phyloP scores from a whole-genome alignment of 1,284 basidiomycete genomes.

The Athelia sp. region DNA sequence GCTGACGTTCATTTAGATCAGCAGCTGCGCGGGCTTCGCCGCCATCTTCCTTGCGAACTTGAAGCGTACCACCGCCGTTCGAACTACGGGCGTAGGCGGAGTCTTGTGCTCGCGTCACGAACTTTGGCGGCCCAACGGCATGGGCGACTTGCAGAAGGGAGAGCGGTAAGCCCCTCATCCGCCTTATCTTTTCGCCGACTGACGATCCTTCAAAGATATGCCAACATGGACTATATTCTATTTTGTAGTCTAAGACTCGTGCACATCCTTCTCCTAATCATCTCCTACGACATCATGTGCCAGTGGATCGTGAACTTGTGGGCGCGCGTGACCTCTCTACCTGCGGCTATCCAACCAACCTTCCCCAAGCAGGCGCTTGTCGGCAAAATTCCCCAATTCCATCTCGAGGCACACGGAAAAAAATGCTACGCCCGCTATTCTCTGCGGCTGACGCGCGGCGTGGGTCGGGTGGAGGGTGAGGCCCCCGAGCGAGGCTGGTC shows the following conservation, averaged over 20 bases:
- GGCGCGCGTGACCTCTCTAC: not conserved
- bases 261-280: not conserved
- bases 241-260: slow-evolving; percentile 1
- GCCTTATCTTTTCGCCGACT: not conserved
- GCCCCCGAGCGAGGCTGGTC: slow-evolving; percentile 20
- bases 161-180: not conserved
- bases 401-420: slow-evolving; percentile 11
- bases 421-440: slow-evolving; percentile 15
- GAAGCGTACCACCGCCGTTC: slow-evolving; percentile 13
- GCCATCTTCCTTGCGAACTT: slow-evolving; percentile 13
- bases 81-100: slow-evolving; percentile 12
- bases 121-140: slow-evolving; percentile 12
- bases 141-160: slow-evolving; percentile 15
- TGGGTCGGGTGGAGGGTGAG: slow-evolving; percentile 18
- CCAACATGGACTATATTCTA: slow-evolving; percentile 9
- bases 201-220: slow-evolving; percentile 11
- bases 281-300: slow-evolving; percentile 9
- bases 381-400: slow-evolving; percentile 15
- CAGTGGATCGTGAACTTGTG: slow-evolving; percentile 5
- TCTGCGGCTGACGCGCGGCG: slow-evolving; percentile 10
- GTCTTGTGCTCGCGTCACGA: slow-evolving; percentile 14
- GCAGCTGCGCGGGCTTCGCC: slow-evolving; percentile 14
- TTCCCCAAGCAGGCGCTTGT: not conserved
- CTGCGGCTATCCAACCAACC: not conserved
- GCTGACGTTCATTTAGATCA: slow-evolving; percentile 4